Conservation (phyloP, 2,329 filamentous ascomycete species). For the Parastagonospora nodorum region DNA sequence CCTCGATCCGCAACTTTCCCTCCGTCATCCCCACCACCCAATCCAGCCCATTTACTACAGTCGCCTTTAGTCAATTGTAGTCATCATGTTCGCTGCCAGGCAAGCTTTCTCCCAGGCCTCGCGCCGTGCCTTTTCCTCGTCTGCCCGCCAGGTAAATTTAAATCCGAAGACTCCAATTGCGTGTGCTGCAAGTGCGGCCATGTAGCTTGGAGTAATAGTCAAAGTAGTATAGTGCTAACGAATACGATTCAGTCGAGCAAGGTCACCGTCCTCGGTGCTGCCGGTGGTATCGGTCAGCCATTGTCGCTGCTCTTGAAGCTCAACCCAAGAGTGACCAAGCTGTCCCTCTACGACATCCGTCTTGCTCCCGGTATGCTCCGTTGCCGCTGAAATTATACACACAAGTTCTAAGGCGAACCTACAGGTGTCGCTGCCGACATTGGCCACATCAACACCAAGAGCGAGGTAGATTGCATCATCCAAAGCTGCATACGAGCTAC, state of each 20-base stretch:
- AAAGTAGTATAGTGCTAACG: slow-evolving; percentile 27
- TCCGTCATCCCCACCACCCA: slow-evolving; percentile 17
- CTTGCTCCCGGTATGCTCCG: slow-evolving; percentile 79
- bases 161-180: slow-evolving; percentile 22
- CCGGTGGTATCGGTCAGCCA: slow-evolving; percentile 97
- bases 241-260: slow-evolving; percentile 76
- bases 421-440: slow-evolving; percentile 96
- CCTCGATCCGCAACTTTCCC: slow-evolving; percentile 20
- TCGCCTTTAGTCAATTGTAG: slow-evolving; percentile 24
- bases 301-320: slow-evolving; percentile 98
- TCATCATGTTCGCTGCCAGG: slow-evolving; percentile 70
- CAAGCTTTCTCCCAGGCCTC: slow-evolving; percentile 57
- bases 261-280: slow-evolving; percentile 95
- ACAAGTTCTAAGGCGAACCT: slow-evolving; percentile 22
- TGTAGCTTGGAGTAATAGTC: slow-evolving; percentile 13
- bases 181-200: slow-evolving; percentile 23
- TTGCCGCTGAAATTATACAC: background rate
- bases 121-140: slow-evolving; percentile 59
- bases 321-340: slow-evolving; percentile 90
- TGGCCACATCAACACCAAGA: slow-evolving; percentile 99
- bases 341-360: slow-evolving; percentile 97
- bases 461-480: slow-evolving; percentile 56
- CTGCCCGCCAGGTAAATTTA: slow-evolving; percentile 55
- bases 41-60: slow-evolving; percentile 31
- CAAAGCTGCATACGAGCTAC: slow-evolving; percentile 7